Conservation (phyloP, 345 rosid genomes). For the Salix caprea region DNA sequence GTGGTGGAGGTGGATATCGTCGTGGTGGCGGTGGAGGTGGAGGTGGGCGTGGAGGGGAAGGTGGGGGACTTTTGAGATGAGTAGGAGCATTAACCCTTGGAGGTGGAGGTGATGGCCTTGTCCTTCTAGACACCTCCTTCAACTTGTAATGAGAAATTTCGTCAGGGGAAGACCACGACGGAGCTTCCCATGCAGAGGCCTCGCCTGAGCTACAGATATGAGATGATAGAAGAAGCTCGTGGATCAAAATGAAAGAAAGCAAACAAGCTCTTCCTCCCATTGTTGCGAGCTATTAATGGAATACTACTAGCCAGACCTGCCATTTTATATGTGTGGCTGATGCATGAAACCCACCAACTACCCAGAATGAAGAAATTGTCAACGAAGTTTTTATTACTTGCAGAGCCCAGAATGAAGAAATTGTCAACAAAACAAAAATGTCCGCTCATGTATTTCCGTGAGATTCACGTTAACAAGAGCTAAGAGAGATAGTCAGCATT, state of each 20-base stretch:
- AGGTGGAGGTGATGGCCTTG: neutral
- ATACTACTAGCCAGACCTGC: no score
- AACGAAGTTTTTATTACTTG: neutral
- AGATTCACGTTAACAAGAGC: no score
- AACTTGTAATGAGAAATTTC: neutral
- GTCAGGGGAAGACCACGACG: neutral
- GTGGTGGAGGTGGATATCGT: neutral
- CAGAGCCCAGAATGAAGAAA: neutral
- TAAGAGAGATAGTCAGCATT: no score
- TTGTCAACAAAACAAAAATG: neutral
- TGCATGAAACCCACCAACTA: neutral
- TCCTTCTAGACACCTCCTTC: neutral
- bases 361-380: neutral
- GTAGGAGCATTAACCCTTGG: neutral
- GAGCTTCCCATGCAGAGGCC: neutral
- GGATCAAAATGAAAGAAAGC: neutral
- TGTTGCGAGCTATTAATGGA: no score
- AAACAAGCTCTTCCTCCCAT: no score
- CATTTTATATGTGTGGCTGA: no score
- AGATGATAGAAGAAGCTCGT: neutral
- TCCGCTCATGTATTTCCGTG: no score
- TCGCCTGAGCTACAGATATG: neutral
- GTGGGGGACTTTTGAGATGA: neutral
- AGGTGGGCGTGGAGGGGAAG: neutral
- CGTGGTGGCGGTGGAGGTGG: neutral